phyloP scores from a whole-genome alignment of 2,329 filamentous ascomycete genomes.

The Phyllosticta citribraziliensis region DNA sequence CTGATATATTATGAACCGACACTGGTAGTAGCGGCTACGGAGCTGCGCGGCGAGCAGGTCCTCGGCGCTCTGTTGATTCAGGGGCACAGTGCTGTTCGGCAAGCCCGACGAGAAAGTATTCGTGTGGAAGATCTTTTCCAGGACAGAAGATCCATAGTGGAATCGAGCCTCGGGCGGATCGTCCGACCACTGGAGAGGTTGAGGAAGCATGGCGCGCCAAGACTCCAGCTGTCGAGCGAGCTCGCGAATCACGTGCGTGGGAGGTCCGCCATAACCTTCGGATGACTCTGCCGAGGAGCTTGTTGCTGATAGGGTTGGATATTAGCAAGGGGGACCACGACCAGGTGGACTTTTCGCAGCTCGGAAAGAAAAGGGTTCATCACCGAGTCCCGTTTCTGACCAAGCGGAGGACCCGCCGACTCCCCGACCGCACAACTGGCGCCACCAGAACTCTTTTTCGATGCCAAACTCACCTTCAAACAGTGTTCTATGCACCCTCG shows the following conservation, averaged over 20 bases:
- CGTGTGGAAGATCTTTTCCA: background rate
- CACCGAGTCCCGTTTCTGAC: background rate
- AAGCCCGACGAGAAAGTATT: background rate
- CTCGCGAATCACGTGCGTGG: conserved; percentile 38
- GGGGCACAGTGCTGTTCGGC: background rate
- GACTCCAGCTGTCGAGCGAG: conserved; percentile 46
- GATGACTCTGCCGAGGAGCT: conserved; percentile 9
- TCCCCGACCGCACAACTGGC: conserved; percentile 2
- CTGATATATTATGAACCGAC: conserved; percentile 13
- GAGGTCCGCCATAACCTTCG: conserved; percentile 29
- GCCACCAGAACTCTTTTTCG: background rate
- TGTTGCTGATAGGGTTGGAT: conserved; percentile 4
- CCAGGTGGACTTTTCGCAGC: background rate
- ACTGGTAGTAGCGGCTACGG: conserved; percentile 15
- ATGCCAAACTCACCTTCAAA: conserved; percentile 37
- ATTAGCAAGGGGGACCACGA: background rate
- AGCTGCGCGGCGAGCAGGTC: conserved; percentile 12
- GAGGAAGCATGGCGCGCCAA: conserved; percentile 49
- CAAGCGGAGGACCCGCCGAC: conserved; percentile 12
- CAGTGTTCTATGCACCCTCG: conserved; percentile 43
- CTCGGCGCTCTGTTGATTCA: background rate
- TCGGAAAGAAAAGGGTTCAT: background rate
- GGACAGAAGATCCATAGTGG: background rate
- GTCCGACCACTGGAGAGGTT: conserved; percentile 49
- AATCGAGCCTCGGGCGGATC: conserved; percentile 33